Base-by-base conservation (phyloP, 352 stramenopile genomes). In the Phytophthora fragariae region DNA sequence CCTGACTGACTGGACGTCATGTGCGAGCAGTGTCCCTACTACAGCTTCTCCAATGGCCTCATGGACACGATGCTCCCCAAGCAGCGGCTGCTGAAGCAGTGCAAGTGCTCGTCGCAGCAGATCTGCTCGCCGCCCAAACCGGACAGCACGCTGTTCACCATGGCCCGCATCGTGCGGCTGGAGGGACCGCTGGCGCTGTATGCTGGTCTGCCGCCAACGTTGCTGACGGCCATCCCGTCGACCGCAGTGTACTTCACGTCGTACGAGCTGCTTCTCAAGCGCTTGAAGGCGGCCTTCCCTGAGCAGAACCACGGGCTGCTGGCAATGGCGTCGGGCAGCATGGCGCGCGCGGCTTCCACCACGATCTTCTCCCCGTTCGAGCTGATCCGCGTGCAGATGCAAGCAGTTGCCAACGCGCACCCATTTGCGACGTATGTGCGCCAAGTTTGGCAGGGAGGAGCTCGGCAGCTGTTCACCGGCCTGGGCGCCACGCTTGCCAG, bases 171-270 rank as follows among this genome's bases (percentile, higher is more conserved):
- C 50, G 83, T 83, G 15, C 76, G 83, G 1, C 68, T 86, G 7
- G 88, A 94, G 63, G 88, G 88, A 0, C 79, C 86, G 1, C 33
- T 88, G 14, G 88, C 88, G 31, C 73, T 97, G 33, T 95, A 95
- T 64, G 80, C 89, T 8, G 95, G 95, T 3, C 72, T 99, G 9
- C 71, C 81, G 9, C 94, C 97, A 7, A 98, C 94, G 7, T 68
- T 99, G 17, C 64, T 98, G 31, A 98, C 98, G 71, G 92, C 92
- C 1, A 83, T 99, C 12, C 96, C 97, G 1, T 98, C 95, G 46
- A 98, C 95, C 0, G 92, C 96, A 7, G 73, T 99, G 37, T 99
- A 98, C 73, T 99, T 98, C 70, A 92, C 93, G 5, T 89, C 86
- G 2, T 99, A 99, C 68, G 97, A 99, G 60, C 65, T 90, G 57